These are phyloP conservation scores for Lachancea fermentati DNA, from an alignment of 805 yeast genomes.

Conservation along the genomic window DNA sequence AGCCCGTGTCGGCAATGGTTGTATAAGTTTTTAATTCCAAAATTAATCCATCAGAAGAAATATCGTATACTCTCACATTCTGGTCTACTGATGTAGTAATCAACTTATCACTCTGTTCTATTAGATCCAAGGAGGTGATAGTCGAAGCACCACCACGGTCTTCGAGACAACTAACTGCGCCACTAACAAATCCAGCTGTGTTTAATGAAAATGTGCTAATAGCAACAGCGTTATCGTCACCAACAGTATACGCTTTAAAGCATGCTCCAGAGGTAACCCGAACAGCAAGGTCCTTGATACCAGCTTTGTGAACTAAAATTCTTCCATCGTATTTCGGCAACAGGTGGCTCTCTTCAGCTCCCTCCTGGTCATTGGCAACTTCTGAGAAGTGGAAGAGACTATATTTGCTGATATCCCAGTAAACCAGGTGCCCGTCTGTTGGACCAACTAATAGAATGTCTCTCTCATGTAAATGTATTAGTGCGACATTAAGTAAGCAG, in stretches of 20 bases:
- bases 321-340: constrained; percentile 24
- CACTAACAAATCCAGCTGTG: constrained; percentile 11
- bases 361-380: neutral
- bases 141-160: constrained; percentile 80
- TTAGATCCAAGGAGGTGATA: constrained; percentile 54
- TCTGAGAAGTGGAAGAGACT: neutral
- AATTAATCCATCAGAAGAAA: constrained; percentile 21
- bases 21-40: constrained; percentile 49
- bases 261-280: constrained; percentile 12
- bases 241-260: constrained; percentile 62
- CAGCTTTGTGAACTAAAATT: constrained; percentile 74
- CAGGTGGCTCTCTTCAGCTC: neutral
- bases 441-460: constrained; percentile 52
- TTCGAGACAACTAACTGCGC: constrained; percentile 33
- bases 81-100: constrained; percentile 83
- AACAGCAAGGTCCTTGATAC: constrained; percentile 59
- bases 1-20: constrained; percentile 88
- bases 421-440: constrained; percentile 74
- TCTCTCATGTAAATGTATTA: constrained; percentile 33
- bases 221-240: constrained; percentile 81
- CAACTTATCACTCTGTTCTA: constrained; percentile 31
- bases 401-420: constrained; percentile 48
- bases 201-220: constrained; percentile 34
- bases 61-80: constrained; percentile 60
- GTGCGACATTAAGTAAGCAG: constrained; percentile 62